These are phyloP conservation scores for Lathyrus sativus DNA, from an alignment of 306 rosid genomes.

Conservation along the genomic window DNA sequence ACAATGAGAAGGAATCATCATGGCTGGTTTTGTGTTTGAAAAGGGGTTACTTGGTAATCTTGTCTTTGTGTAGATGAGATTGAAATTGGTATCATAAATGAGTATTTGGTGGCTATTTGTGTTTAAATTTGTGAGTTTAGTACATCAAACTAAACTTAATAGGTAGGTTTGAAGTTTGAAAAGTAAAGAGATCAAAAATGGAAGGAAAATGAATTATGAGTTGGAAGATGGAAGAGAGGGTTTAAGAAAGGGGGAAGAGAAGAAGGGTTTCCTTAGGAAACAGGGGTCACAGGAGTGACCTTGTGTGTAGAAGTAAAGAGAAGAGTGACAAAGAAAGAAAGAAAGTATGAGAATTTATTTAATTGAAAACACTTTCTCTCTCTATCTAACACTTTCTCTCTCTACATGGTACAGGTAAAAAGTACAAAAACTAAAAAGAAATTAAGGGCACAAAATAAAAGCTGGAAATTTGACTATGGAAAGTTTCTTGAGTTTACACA, in stretches of 20 bases:
- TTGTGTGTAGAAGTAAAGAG: conserved; percentile 31
- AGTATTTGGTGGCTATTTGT: conserved; percentile 31
- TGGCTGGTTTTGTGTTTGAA: conserved; percentile 43
- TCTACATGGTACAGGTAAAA: background rate
- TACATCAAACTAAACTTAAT: background rate
- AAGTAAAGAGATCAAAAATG: conserved; percentile 11
- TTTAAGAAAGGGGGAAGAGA: conserved; percentile 12
- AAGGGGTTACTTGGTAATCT: conserved; percentile 34
- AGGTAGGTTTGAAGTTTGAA: conserved; percentile 19
- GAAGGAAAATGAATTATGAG: conserved; percentile 8
- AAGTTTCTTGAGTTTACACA: no score
- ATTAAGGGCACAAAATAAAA: background rate
- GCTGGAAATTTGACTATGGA: no score
- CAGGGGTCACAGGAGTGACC: conserved; percentile 34
- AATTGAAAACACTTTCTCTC: conserved; percentile 4
- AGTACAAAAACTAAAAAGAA: background rate
- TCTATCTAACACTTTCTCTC: background rate
- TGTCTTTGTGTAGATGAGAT: conserved; percentile 32
- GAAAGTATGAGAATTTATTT: conserved; percentile 9
- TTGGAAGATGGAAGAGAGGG: conserved; percentile 29
- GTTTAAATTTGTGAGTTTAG: conserved; percentile 11
- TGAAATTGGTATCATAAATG: conserved; percentile 48
- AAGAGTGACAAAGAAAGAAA: conserved; percentile 3
- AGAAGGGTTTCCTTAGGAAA: conserved; percentile 40
- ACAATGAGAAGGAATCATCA: conserved; percentile 59